phyloP scores from a whole-genome alignment of 495 filamentous ascomycete species.

The Xylaria scruposa region DNA sequence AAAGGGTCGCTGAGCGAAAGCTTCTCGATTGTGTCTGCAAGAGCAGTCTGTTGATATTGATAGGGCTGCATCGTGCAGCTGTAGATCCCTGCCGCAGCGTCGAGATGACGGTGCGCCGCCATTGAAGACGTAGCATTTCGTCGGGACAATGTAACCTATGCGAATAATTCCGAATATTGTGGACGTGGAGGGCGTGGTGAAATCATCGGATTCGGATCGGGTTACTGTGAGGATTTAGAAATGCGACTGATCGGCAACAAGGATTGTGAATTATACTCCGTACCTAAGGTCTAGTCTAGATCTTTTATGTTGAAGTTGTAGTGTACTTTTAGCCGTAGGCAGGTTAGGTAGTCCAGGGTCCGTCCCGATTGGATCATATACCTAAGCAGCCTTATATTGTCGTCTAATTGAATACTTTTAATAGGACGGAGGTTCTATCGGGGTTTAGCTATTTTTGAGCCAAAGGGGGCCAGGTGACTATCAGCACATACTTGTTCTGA shows the following conservation, averaged over 20 bases:
- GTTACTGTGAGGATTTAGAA: not conserved
- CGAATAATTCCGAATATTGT: not conserved
- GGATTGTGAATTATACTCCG: not conserved
- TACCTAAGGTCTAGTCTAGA: too few relatives aligned
- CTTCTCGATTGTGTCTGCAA: slow-evolving; percentile 17
- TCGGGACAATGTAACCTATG: not conserved
- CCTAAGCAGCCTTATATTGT: too few relatives aligned
- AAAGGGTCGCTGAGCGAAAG: not conserved
- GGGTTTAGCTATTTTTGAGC: not conserved
- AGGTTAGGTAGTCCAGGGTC: not conserved
- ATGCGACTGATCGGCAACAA: not conserved
- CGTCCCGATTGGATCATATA: not conserved
- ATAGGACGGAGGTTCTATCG: not conserved
- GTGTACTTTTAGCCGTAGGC: not conserved
- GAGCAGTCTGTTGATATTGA: slow-evolving; percentile 7
- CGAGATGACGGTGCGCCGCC: slow-evolving; percentile 32
- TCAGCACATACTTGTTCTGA: too few relatives aligned
- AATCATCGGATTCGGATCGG: not conserved
- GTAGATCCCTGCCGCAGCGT: slow-evolving; percentile 27
- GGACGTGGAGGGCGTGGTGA: not conserved
- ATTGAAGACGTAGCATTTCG: slow-evolving; percentile 32
- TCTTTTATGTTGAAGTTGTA: not conserved
- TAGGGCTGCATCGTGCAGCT: slow-evolving; percentile 20
- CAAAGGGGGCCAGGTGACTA: too few relatives aligned
- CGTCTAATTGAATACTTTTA: too few relatives aligned